Base-by-base conservation (phyloP, 164 flowering plant species). In the Annona cherimola region DNA sequence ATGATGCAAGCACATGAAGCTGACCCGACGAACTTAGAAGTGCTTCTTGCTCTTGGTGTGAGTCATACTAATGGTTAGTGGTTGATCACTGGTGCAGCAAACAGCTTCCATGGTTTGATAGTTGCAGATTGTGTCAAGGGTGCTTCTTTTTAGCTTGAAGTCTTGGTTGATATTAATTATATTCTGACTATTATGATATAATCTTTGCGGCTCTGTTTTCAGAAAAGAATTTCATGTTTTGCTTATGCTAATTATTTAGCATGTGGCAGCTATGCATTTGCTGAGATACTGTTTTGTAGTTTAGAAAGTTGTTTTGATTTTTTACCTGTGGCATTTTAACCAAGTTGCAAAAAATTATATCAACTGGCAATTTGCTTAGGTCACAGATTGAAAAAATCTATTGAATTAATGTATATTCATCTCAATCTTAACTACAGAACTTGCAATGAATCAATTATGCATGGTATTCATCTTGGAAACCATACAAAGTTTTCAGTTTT, bases 1-100 rank as follows among this genome's bases (percentile, higher is more conserved):
- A 95, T 95, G 99, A 89, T 90, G 96, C 94, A 87, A 69, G 98
- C 99, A 61, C 92, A 88, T 61, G 93, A 93, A 77, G 99, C 78
- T 70, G 97, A 95, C 76, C 91, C 99, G 57, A 84, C 89, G 66
- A 95, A 95, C 76, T 79, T 95, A 63, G 99, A 95, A 78, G 99
- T 95, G 75, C 98, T 95, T 83, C 97, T 95, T 80, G 91, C 99
- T 54, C 94, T 95, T 74, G 99, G 99, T 45, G 99, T 95, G 85
- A 95, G 99, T 80, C 98, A 95, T 79, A 95, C 99, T 54, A 95
- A 95, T 81, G 99, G 99, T 95, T 7, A 81, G 91, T 84, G 42
- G 19, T 54, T 55, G 44, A 46, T 61, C 71, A 14, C 62, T 68
- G 55, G 67, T 46, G 35, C 61, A 69, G n/a, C n/a, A n/a, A n/a